Percentiles rank a stretch among this genome's conserved stretches.
Evolutionary conservation across 164 flowering plant species (phyloP).

Genomic region (Vitis vinifera): ASM3070453v1 NC_081814.1:7977501-7978000

Average conservation of each 20-base stretch:
- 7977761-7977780: neutral
- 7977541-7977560: too few species aligned
- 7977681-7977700: neutral
- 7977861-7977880: slow-evolving; percentile 41
- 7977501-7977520: too few species aligned
- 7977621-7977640: too few species aligned
- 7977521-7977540: too few species aligned
- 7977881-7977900: slow-evolving; percentile 19
- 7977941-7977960: slow-evolving; percentile 61
- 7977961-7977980: slow-evolving; percentile 43
- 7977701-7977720: too few species aligned
- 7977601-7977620: too few species aligned
- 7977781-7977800: neutral
- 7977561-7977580: too few species aligned
- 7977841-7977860: slow-evolving; percentile 2
- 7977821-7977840: neutral
- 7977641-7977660: too few species aligned
- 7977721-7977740: too few species aligned
- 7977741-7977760: neutral
- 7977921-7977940: slow-evolving; percentile 61
- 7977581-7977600: too few species aligned
- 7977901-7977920: slow-evolving; percentile 40
- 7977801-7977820: neutral
- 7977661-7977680: too few species aligned
- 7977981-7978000: slow-evolving; percentile 47